These are phyloP conservation scores for Verruconis gallopava DNA, from an alignment of 2,329 filamentous ascomycete genomes.

Conservation along the genomic window DNA sequence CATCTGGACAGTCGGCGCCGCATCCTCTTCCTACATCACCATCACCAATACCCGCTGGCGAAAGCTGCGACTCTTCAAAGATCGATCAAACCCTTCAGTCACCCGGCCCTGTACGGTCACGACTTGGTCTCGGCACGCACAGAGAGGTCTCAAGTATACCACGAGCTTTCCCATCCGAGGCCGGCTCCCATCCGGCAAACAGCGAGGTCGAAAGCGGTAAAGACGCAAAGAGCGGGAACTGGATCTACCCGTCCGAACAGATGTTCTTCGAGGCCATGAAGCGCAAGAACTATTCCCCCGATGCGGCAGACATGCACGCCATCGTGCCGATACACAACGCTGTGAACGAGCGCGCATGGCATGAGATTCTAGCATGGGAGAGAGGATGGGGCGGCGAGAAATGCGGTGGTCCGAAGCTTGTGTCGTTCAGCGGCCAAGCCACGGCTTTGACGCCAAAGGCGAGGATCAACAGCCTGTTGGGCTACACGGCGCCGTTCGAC, in stretches of 20 bases:
- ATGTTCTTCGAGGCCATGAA: slow-evolving; percentile 98
- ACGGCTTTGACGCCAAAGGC: slow-evolving; percentile 64
- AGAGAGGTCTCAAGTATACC: slow-evolving; percentile 71
- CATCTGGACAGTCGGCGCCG: slow-evolving; percentile 20
- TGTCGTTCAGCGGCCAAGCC: slow-evolving; percentile 63
- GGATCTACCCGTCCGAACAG: slow-evolving; percentile 92
- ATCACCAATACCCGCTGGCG: slow-evolving; percentile 11
- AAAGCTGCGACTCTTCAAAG: slow-evolving; percentile 27
- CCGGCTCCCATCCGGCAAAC: slow-evolving; percentile 43
- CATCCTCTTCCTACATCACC: slow-evolving; percentile 3
- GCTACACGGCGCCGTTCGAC: slow-evolving; percentile 89
- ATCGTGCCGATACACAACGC: slow-evolving; percentile 98
- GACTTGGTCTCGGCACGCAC: slow-evolving; percentile 42
- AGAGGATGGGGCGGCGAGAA: slow-evolving; percentile 45
- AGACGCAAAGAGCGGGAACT: slow-evolving; percentile 62
- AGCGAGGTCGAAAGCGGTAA: slow-evolving; percentile 61
- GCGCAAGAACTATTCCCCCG: slow-evolving; percentile 68
- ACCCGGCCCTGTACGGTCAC: slow-evolving; percentile 18
- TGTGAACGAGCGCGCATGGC: slow-evolving; percentile 93
- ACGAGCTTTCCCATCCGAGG: slow-evolving; percentile 26
- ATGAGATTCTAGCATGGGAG: slow-evolving; percentile 85
- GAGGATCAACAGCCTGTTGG: slow-evolving; percentile 66
- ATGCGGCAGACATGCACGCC: slow-evolving; percentile 66
- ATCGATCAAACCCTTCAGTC: slow-evolving; percentile 20
- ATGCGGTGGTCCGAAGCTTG: slow-evolving; percentile 67